Evolutionary conservation across 306 rosid genomes (phyloP).

Genomic region (Arachis hypogaea): DNA sequence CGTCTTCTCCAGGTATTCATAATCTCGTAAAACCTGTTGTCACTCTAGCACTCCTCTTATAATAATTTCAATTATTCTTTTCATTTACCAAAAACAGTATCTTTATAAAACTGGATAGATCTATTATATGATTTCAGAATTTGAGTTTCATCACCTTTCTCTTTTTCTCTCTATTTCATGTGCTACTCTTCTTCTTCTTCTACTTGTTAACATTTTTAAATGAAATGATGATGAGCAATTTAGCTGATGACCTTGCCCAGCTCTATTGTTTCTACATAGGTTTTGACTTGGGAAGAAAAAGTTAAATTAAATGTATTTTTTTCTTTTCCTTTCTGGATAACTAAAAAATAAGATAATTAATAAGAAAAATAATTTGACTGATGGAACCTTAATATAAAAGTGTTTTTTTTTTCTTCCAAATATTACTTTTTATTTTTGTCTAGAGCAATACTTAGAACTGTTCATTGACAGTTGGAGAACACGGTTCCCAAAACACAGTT

Average conservation of each 20-base stretch:
- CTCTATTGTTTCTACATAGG: slow-evolving; percentile 43
- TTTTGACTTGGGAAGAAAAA: slow-evolving; percentile 55
- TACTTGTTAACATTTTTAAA: background rate
- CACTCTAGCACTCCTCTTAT: too few relatives aligned
- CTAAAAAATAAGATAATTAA: slow-evolving; percentile 10
- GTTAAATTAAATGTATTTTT: slow-evolving; percentile 39
- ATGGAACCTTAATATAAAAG: slow-evolving; percentile 56
- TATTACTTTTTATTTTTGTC: slow-evolving; percentile 21
- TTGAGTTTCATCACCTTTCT: background rate
- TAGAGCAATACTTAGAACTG: slow-evolving; percentile 29
- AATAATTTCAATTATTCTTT: too few relatives aligned
- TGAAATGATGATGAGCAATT: slow-evolving; percentile 15
- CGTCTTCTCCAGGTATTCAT: slow-evolving; percentile 77
- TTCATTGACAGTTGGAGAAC: slow-evolving; percentile 53
- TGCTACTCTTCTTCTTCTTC: background rate
- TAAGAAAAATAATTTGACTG: slow-evolving; percentile 51
- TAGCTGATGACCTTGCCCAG: background rate
- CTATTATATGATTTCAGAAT: too few relatives aligned
- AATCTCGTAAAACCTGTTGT: background rate
- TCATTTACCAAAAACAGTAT: too few relatives aligned
- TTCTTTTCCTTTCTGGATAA: slow-evolving; percentile 38
- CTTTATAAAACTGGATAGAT: too few relatives aligned
- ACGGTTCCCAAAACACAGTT: slow-evolving; percentile 66
- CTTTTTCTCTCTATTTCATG: slow-evolving; percentile 21
- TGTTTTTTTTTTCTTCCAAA: slow-evolving; percentile 1